A percentile compares a stretch with the other conserved stretches of the same genome.
Evolutionary conservation across 2,329 filamentous ascomycete genomes (phyloP).

Genomic region (Mycogone perniciosa): DNA sequence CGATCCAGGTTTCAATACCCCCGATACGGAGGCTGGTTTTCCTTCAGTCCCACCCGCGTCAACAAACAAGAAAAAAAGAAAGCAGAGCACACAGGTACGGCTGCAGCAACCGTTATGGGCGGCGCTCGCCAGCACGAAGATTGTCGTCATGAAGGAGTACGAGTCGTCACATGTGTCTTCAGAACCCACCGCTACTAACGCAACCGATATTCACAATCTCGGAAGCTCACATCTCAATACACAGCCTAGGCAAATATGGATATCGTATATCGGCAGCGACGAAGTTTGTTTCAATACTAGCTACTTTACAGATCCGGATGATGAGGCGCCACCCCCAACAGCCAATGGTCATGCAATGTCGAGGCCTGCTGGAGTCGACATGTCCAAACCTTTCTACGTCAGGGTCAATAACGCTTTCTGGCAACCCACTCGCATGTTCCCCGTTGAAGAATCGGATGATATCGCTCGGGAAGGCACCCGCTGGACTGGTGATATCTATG

Average conservation of each 20-base stretch:
- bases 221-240: conserved; percentile 67
- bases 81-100: conserved; percentile 84
- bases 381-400: conserved; percentile 70
- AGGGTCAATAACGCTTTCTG: conserved; percentile 72
- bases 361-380: conserved; percentile 50
- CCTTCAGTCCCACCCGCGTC: conserved; percentile 37
- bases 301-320: conserved; percentile 47
- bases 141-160: conserved; percentile 89
- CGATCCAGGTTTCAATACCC: conserved; percentile 41
- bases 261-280: conserved; percentile 71
- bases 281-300: conserved; percentile 72
- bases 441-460: conserved; percentile 32
- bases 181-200: conserved; percentile 67
- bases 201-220: conserved; percentile 70
- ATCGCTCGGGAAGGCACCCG: conserved; percentile 39
- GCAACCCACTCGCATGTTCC: conserved; percentile 68
- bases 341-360: conserved; percentile 26
- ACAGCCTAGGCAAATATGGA: conserved; percentile 69
- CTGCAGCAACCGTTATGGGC: conserved; percentile 92
- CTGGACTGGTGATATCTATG: conserved; percentile 68
- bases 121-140: conserved; percentile 90
- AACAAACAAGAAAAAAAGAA: conserved; percentile 74
- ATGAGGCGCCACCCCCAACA: conserved; percentile 20
- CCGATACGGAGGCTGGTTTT: conserved; percentile 42
- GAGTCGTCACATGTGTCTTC: conserved; percentile 72